phyloP scores from a whole-genome alignment of 768 basidiomycete genomes.

The Lactifluus echinatus region DNA sequence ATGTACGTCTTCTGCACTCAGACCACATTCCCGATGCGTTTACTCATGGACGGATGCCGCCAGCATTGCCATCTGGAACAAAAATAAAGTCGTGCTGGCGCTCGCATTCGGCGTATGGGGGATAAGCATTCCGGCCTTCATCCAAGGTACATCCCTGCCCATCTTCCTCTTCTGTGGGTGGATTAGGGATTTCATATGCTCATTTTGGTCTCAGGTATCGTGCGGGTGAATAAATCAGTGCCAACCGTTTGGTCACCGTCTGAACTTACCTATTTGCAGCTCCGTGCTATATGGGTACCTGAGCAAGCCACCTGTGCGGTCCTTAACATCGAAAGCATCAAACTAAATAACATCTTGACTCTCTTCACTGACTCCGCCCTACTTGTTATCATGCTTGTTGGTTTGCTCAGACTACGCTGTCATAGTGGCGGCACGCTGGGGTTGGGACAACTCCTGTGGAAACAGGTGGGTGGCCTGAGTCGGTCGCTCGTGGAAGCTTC shows the following conservation, averaged over 20 bases:
- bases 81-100: neutral
- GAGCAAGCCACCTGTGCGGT: neutral
- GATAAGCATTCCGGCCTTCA: neutral
- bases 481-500: too few species aligned
- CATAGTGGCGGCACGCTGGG: neutral
- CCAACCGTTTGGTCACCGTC: neutral
- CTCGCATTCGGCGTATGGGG: neutral
- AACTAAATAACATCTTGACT: neutral
- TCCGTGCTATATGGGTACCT: neutral
- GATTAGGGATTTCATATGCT: neutral
- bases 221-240: neutral
- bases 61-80: neutral
- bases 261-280: neutral
- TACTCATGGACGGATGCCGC: neutral
- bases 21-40: too few species aligned
- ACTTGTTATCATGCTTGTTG: neutral
- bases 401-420: neutral
- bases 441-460: neutral
- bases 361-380: neutral
- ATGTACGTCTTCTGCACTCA: neutral
- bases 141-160: neutral
- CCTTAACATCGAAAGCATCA: neutral
- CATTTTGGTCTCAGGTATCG: neutral
- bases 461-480: neutral
- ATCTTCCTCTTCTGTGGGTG: neutral